Evolutionary conservation across 1,284 basidiomycete species (phyloP).

Genomic region (Mycosarcoma maydis): DNA sequence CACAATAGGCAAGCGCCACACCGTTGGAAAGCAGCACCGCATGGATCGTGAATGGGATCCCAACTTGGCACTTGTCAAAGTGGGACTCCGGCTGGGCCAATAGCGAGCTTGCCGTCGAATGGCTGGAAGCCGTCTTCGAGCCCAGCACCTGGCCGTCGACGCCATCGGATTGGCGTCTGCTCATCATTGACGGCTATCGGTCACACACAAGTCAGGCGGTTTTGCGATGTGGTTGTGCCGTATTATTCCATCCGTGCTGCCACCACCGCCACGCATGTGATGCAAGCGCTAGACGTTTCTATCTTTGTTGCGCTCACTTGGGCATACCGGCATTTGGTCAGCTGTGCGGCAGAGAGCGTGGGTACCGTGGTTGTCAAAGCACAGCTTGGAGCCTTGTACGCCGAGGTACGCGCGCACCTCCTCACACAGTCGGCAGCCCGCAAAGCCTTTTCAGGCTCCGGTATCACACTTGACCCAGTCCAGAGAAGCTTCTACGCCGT

Average conservation of each 20-base stretch:
- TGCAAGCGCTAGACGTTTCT: constrained; percentile 13
- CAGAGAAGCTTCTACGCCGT: constrained; percentile 4
- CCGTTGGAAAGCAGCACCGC: constrained; percentile 4
- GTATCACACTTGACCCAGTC: constrained; percentile 3
- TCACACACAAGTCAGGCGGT: constrained; percentile 5
- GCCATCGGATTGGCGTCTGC: no score
- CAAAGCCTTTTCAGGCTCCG: constrained; percentile 12
- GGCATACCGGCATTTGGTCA: no score
- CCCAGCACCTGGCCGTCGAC: no score
- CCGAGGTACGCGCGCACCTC: constrained; percentile 7
- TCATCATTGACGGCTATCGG: constrained; percentile 14
- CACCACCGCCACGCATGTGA: constrained; percentile 9
- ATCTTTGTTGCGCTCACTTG: constrained; percentile 8
- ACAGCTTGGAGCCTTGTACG: constrained; percentile 6
- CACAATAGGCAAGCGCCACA: constrained; percentile 3
- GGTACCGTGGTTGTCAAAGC: no score
- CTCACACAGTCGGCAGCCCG: not conserved
- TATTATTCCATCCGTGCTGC: constrained; percentile 9
- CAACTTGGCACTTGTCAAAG: no score
- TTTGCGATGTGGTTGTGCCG: not conserved
- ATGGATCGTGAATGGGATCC: no score
- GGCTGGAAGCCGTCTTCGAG: no score
- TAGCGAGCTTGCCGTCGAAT: no score
- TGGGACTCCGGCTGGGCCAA: no score
- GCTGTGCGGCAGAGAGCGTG: no score